phyloP scores from a whole-genome alignment of 768 basidiomycete genomes.

The Lactarius tabidus region DNA sequence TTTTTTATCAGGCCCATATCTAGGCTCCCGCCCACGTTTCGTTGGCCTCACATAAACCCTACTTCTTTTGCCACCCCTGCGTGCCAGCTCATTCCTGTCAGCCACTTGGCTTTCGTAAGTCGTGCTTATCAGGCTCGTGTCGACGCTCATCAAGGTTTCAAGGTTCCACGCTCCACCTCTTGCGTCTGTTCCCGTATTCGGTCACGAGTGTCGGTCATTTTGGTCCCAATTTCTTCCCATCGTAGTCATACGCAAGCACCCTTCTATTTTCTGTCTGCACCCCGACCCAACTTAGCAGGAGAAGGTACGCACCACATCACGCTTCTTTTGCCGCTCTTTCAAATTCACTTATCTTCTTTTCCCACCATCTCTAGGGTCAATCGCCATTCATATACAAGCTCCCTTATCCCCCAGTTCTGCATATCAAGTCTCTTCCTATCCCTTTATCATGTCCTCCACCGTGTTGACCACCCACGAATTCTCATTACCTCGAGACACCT shows the following conservation, averaged over 20 bases:
- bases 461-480: constrained; percentile 20
- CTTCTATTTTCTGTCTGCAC: constrained; percentile 12
- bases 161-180: constrained; percentile 1
- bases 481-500: constrained; percentile 24
- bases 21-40: constrained; percentile 7
- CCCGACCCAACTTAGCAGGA: constrained; percentile 6
- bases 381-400: constrained; percentile 20
- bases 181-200: constrained; percentile 2
- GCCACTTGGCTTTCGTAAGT: constrained; percentile 19
- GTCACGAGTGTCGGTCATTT: constrained; percentile 9
- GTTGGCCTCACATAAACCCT: neutral
- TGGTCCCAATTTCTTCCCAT: neutral
- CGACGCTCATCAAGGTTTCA: constrained; percentile 1
- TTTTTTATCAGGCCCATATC: constrained; percentile 18
- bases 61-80: neutral
- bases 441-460: constrained; percentile 20
- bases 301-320: constrained; percentile 18
- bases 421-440: neutral
- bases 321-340: constrained; percentile 16
- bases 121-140: constrained; percentile 15
- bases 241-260: neutral
- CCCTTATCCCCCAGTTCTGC: constrained; percentile 1
- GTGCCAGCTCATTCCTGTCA: constrained; percentile 23
- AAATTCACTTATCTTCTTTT: constrained; percentile 22
- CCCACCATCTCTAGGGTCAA: constrained; percentile 18